phyloP scores from a whole-genome alignment of 495 filamentous ascomycete species.

The Daldinia childiae region DNA sequence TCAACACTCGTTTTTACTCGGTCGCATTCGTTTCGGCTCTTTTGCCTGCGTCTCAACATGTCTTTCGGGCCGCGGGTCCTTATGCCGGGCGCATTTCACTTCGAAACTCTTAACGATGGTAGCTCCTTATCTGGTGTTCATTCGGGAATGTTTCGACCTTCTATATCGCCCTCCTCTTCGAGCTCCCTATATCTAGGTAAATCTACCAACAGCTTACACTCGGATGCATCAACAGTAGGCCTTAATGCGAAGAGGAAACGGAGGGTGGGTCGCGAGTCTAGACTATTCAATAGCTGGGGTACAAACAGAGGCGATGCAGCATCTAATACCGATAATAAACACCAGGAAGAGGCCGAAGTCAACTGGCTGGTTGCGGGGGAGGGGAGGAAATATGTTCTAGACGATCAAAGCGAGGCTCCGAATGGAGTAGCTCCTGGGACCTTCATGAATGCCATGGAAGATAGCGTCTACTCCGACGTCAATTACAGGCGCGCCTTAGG shows the following conservation, averaged over 20 bases:
- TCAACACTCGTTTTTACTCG: not conserved
- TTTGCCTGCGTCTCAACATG: slow-evolving; percentile 41
- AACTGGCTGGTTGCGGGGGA: slow-evolving; percentile 31
- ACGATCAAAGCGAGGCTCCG: slow-evolving; percentile 71
- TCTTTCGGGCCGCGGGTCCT: slow-evolving; percentile 54
- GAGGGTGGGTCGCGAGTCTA: slow-evolving; percentile 45
- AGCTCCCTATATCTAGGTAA: slow-evolving; percentile 65
- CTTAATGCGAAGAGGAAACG: slow-evolving; percentile 54
- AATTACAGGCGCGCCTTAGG: slow-evolving; percentile 61
- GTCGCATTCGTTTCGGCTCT: not conserved
- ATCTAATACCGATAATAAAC: slow-evolving; percentile 27
- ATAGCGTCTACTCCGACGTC: slow-evolving; percentile 64
- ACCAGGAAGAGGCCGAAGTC: slow-evolving; percentile 23
- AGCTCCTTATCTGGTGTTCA: slow-evolving; percentile 61
- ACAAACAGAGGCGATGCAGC: slow-evolving; percentile 44
- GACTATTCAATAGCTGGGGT: slow-evolving; percentile 39
- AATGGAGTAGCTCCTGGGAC: slow-evolving; percentile 58
- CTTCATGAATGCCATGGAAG: slow-evolving; percentile 57
- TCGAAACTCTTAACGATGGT: slow-evolving; percentile 51
- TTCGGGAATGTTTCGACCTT: slow-evolving; percentile 74
- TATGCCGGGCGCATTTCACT: slow-evolving; percentile 61
- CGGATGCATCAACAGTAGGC: slow-evolving; percentile 46
- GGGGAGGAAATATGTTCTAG: slow-evolving; percentile 58
- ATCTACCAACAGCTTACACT: slow-evolving; percentile 64
- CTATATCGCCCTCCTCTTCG: slow-evolving; percentile 69